Evolutionary conservation across 768 basidiomycete genomes (phyloP), one percentile per base, ranked within the genome.

Genomic region (Mycena alexandri): DNA sequence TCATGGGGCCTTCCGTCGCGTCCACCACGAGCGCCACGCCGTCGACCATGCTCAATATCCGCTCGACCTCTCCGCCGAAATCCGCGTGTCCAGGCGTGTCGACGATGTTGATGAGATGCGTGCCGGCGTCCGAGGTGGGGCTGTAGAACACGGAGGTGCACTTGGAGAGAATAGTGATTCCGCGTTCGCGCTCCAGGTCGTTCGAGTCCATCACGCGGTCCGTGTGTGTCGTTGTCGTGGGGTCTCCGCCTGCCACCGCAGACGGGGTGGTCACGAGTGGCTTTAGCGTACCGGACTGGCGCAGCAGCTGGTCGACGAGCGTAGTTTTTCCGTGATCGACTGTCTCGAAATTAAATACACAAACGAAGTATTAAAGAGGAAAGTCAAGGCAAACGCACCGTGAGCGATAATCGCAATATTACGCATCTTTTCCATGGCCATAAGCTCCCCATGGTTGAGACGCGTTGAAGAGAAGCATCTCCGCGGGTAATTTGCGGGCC

Each of bases 81-180:
- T 89, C 88, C 9, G 87, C 87, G 74, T 89, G 88, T 57, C 88
- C 87, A 0, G 87, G 88, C 0, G 88, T 89, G 71, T 89, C 88
- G 65, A 88, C 84, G 67, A 89, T 85, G 59, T 88, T 89, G 68
- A 87, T 86, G 5, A 84, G 77, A 70, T 82, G 83, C 8, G 51
- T 50, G 11, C 69, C 69, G 46, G 60, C 61, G 50, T 66, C 64
- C 19, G 63, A 33, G 9, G 46, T 56, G 2, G 81, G 79, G 44
- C 83, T 79, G 73, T 85, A 87, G 48, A 78, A 79, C 21, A 86
- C 81, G 53, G 83, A 85, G 3, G 87, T 87, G 75, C 86, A 87
- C 66, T 88, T 88, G 0, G 86, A 86, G 51, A 88, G 81, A 63
- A 89, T 89, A 17, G 88, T 88, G 59, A 89, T 89, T 11, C 88